Base-by-base conservation (phyloP, 495 filamentous ascomycete species). In the Poronia punctata region DNA sequence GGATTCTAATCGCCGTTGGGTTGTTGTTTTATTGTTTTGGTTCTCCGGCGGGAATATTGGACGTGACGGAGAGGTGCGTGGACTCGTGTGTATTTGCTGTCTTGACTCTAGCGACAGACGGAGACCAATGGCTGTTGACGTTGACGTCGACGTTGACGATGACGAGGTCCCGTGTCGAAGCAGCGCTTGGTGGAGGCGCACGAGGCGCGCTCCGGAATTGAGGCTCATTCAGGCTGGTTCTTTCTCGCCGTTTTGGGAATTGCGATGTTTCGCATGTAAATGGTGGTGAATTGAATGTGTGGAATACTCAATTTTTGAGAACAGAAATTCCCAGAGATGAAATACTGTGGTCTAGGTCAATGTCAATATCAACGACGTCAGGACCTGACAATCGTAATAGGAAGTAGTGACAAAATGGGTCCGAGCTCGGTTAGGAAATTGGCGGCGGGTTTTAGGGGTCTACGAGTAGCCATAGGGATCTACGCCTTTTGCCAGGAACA, bases 171-270 rank as follows among this genome's bases (percentile, higher is more conserved):
- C 1, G 4, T 14, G 18, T 7, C 12, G 27, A 5, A 40, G 17
- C 38, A 35, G 40, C 4, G 27, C 23, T 10, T 27, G 18, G 29
- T 27, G 43, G 12, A 35, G 20, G 18, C 36, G 43, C 43, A 35
- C 35, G 16, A 40, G 29, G 43, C 43, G 43, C 30, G 31, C 35
- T 46, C 43, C 24, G 10, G 43, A 12, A 36, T 21, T 40, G 3
- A 40, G 30, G 43, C 43, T 33, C 43, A 46, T 46, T 5, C 7
- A n/a, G 7, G 7, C 24, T n/a, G 30, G 16, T 22, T 3, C 2
- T 35, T 29, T 10, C 14, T 16, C 26, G 5, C 16, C 5, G 7
- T 9, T 8, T 32, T 10, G 15, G 31, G 2, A n/a, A n/a, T n/a
- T n/a, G n/a, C n/a, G n/a, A n/a, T n/a, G n/a, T n/a, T n/a, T n/a